These are phyloP conservation scores for Acorus calamus DNA, from an alignment of 106 monocot species.

Conservation along the genomic window DNA sequence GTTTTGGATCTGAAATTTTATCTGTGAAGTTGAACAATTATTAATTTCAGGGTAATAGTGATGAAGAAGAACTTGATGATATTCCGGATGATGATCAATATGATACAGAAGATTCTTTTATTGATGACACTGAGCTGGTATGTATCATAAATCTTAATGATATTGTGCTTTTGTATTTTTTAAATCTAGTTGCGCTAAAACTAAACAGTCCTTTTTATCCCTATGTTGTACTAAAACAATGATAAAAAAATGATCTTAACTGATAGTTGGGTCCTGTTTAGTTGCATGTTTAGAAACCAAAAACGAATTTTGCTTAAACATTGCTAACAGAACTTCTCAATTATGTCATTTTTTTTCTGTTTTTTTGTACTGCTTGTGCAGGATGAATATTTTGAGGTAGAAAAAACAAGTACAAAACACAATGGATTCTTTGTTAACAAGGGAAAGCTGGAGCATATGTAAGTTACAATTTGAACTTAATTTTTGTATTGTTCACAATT, in stretches of 20 bases:
- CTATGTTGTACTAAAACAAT: too few relatives aligned
- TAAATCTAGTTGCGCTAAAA: too few relatives aligned
- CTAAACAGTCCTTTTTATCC: too few relatives aligned
- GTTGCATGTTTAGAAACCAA: too few relatives aligned
- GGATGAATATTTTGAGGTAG: conserved; percentile 99
- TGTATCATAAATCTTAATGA: conserved; percentile 7
- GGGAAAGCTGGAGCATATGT: conserved; percentile 82
- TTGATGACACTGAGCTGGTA: conserved; percentile 97
- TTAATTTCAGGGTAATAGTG: conserved; percentile 72
- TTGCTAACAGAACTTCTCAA: too few relatives aligned
- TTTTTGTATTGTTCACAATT: neutral
- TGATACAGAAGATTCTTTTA: conserved; percentile 98
- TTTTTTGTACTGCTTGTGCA: conserved; percentile 18
- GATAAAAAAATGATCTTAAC: too few relatives aligned
- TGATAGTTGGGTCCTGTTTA: too few relatives aligned
- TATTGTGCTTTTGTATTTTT: too few relatives aligned
- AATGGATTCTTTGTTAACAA: conserved; percentile 95
- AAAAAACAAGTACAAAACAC: conserved; percentile 81
- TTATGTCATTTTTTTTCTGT: neutral
- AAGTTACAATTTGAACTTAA: conserved; percentile 14
- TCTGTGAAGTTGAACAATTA: neutral
- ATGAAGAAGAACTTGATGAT: conserved; percentile 81
- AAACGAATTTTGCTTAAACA: too few relatives aligned
- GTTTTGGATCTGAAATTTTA: neutral
- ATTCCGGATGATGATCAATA: conserved; percentile 95